phyloP scores from a whole-genome alignment of 305 asterid species.

The Rubia peregrina region DNA sequence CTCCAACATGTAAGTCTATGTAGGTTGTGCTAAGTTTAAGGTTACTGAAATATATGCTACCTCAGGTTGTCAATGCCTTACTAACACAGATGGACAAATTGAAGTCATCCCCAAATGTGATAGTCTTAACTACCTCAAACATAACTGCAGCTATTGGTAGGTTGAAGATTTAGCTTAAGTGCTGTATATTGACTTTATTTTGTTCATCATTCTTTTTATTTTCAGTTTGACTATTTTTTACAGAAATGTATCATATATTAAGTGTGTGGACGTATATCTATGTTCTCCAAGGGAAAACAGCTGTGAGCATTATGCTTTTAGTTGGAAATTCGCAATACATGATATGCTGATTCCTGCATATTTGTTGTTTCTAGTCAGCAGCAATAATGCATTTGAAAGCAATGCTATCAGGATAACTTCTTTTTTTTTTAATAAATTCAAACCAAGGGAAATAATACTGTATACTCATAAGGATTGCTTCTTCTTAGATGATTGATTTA shows the following conservation, averaged over 20 bases:
- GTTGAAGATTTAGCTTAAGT: constrained; percentile 9
- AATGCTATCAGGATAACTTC: neutral
- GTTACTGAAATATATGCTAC: constrained; percentile 11
- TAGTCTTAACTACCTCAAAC: constrained; percentile 83
- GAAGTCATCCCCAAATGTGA: constrained; percentile 84
- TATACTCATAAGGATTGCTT: neutral
- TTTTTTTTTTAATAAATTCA: neutral
- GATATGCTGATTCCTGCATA: neutral
- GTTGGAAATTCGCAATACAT: neutral
- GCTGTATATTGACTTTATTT: neutral
- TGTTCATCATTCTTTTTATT: neutral
- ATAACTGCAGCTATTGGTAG: constrained; percentile 96
- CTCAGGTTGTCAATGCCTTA: constrained; percentile 93
- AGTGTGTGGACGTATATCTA: neutral
- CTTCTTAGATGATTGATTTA: neutral
- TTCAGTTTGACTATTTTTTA: neutral
- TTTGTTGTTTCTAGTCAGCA: neutral
- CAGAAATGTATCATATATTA: neutral
- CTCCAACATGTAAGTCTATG: neutral
- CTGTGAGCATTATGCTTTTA: neutral
- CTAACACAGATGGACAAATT: constrained; percentile 92
- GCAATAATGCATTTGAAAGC: neutral
- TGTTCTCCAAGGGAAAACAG: neutral
- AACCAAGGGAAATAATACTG: neutral
- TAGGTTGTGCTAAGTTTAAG: neutral